Base-by-base conservation (phyloP, 176 grass and related monocot genomes). In the Hordeum marinum region DNA sequence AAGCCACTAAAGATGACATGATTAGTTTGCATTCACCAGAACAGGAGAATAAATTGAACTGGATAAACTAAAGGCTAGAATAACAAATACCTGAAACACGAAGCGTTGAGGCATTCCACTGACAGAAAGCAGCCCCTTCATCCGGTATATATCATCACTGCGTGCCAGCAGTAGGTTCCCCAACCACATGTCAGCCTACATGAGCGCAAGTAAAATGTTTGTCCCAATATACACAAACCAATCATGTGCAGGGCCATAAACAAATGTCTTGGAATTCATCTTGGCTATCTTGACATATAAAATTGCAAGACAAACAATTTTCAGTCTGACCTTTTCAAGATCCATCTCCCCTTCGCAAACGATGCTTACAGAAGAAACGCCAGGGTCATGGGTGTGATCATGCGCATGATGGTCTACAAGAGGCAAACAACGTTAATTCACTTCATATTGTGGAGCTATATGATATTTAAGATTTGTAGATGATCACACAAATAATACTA, bases 351-450 rank as follows among this genome's bases (percentile, higher is more conserved):
- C 96, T 92, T 98, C 96, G 39, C 96, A 98, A 71, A 98, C 96
- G 48, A 98, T 94, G 88, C 96, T 98, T 55, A 98, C 96, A 29
- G 96, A 98, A 88, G 93, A 98, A 83, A 98, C 91, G 37, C 96
- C 93, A 58, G 93, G 96, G 82, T 98, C 96, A 79, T 98, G 96
- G 40, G 81, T 95, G 87, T 98, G 96, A 89, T 98, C 93, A 82
- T 98, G 93, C 21, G 65, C 89, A 63, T 94, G 95, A 86, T 98
- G 93, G 63, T 94, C 96, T 98, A 70, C 64, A 95, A 71, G 20
- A 85, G 43, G 45, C 46, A 86, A 67, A 35, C 35, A 85, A 37
- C 63, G 55, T 57, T 43, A 20, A 81, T 36, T 77, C 27, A 68
- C 15, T 27, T 76, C 20, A 80, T 71, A 78, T 59, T 68, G 26